phyloP scores from a whole-genome alignment of 371 early-diverging fungal species.

The Syncephalastrum sp. region DNA sequence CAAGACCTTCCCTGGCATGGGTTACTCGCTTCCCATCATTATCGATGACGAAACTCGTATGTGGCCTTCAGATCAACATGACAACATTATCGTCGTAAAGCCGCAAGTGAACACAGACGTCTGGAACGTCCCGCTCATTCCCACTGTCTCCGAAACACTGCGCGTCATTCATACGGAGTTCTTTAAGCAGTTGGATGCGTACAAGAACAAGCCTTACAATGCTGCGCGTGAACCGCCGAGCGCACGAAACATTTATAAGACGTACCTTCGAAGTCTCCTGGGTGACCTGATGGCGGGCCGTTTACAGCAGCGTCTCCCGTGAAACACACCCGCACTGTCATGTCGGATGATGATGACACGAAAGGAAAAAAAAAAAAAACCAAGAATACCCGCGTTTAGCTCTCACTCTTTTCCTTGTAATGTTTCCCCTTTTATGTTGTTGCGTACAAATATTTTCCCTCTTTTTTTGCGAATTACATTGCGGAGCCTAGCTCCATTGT shows the following conservation, averaged over 20 bases:
- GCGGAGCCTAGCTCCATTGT: too few relatives aligned
- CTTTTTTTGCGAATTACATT: too few relatives aligned
- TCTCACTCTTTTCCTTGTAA: too few relatives aligned
- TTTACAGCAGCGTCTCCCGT: too few relatives aligned
- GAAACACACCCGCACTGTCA: too few relatives aligned
- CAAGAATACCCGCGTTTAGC: too few relatives aligned
- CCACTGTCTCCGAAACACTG: slow-evolving; percentile 64
- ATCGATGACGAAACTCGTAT: slow-evolving; percentile 74
- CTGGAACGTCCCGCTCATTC: slow-evolving; percentile 74
- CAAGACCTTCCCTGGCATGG: slow-evolving; percentile 41
- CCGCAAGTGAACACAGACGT: slow-evolving; percentile 48
- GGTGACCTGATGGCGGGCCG: slow-evolving; percentile 53
- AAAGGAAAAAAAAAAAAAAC: too few relatives aligned
- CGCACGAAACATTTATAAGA: slow-evolving; percentile 63
- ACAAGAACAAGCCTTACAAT: slow-evolving; percentile 30
- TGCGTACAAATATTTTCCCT: too few relatives aligned
- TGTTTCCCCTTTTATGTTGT: too few relatives aligned
- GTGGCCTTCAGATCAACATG: slow-evolving; percentile 80
- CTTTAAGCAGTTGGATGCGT: slow-evolving; percentile 58
- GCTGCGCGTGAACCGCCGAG: slow-evolving; percentile 45
- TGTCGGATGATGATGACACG: too few relatives aligned
- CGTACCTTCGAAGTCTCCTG: slow-evolving; percentile 58
- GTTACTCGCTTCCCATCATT: slow-evolving; percentile 61
- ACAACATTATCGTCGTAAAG: slow-evolving; percentile 76
- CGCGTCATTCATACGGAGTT: slow-evolving; percentile 61